phyloP scores from a whole-genome alignment of 2,329 filamentous ascomycete genomes.

The Dactylellina leptospora region DNA sequence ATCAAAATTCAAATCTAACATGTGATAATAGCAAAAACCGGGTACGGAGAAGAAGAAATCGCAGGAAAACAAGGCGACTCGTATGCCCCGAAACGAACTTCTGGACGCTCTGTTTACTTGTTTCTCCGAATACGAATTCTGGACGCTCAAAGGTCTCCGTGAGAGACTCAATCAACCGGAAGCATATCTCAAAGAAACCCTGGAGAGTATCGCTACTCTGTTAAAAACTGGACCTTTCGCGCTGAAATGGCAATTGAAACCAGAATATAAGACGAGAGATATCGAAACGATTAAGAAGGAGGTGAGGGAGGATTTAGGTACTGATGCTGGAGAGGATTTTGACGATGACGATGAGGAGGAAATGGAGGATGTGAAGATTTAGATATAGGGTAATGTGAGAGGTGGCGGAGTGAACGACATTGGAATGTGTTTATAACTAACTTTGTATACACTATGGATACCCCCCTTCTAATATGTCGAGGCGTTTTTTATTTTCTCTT shows the following conservation, averaged over 20 bases:
- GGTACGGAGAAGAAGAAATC: slow-evolving; percentile 67
- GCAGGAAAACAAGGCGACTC: slow-evolving; percentile 83
- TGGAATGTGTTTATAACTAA: slow-evolving; percentile 1
- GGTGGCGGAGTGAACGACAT: neutral
- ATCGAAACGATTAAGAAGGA: slow-evolving; percentile 61
- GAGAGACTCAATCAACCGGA: slow-evolving; percentile 83
- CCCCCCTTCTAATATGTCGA: slow-evolving; percentile 30
- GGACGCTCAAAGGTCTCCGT: slow-evolving; percentile 89
- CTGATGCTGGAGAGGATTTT: slow-evolving; percentile 63
- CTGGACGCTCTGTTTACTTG: slow-evolving; percentile 83
- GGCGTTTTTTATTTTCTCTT: slow-evolving; percentile 32
- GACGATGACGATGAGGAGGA: slow-evolving; percentile 64
- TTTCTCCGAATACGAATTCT: slow-evolving; percentile 88
- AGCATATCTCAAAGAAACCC: slow-evolving; percentile 83
- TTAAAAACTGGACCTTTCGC: slow-evolving; percentile 85
- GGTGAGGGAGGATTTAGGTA: slow-evolving; percentile 66
- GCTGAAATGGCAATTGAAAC: slow-evolving; percentile 82
- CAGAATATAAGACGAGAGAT: slow-evolving; percentile 70
- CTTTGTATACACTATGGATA: slow-evolving; percentile 42
- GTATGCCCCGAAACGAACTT: slow-evolving; percentile 87
- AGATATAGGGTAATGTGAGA: neutral
- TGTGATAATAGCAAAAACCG: slow-evolving; percentile 65
- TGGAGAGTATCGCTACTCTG: slow-evolving; percentile 83
- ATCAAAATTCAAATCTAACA: no score
- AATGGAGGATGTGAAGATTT: slow-evolving; percentile 61